Evolutionary conservation across 192 early-diverging fungal genomes (phyloP).

Genomic region (Lunasporangiospora selenospora): DNA sequence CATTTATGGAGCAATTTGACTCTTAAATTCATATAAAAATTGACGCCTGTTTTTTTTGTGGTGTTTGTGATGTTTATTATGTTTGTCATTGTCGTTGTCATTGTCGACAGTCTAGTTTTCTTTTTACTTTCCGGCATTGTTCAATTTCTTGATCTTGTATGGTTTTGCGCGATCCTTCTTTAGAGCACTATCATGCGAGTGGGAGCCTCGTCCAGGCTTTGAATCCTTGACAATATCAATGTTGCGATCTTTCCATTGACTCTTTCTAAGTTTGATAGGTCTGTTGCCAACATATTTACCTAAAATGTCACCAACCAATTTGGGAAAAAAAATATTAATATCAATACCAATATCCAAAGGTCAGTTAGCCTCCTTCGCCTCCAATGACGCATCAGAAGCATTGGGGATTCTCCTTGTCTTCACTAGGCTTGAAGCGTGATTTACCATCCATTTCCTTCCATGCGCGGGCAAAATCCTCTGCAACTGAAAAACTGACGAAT

Average conservation of each 20-base stretch:
- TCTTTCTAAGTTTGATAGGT: conserved; percentile 94
- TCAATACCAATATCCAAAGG: not conserved
- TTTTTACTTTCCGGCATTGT: conserved; percentile 44
- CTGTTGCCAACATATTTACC: conserved; percentile 96
- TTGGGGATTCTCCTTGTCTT: too few relatives aligned
- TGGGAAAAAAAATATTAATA: too few relatives aligned
- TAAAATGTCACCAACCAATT: conserved; percentile 46
- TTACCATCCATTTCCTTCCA: conserved; percentile 96
- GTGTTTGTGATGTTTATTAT: too few relatives aligned
- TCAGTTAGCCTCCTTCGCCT: not conserved
- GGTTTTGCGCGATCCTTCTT: conserved; percentile 42
- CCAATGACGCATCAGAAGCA: too few relatives aligned
- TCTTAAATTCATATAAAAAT: too few relatives aligned
- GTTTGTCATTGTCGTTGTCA: too few relatives aligned
- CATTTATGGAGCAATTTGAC: too few relatives aligned
- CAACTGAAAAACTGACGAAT: conserved; percentile 91
- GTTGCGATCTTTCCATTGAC: conserved; percentile 91
- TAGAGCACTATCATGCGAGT: conserved; percentile 25
- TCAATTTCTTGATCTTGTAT: conserved; percentile 47
- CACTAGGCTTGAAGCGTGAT: too few relatives aligned
- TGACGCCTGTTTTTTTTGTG: too few relatives aligned
- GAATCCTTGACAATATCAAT: conserved; percentile 62
- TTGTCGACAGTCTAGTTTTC: too few relatives aligned
- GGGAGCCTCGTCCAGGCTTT: conserved; percentile 29
- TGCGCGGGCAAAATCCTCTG: conserved; percentile 91